Conservation (phyloP, 2,329 filamentous ascomycete genomes). For the Alternaria conjuncta region DNA sequence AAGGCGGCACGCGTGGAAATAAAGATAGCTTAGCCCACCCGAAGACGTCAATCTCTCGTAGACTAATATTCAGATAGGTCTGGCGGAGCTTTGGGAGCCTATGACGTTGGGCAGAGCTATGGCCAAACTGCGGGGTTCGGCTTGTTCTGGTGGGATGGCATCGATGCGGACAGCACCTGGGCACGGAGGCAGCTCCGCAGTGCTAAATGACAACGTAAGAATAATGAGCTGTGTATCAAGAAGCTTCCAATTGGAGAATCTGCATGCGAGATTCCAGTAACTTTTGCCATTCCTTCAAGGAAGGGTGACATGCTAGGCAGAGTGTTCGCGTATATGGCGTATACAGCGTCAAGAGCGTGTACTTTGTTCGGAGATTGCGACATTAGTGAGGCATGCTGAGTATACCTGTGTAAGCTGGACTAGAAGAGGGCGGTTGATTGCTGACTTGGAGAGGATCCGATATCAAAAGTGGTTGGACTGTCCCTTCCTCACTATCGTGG, state of each 20-base stretch:
- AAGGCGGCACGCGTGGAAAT: constrained; percentile 5
- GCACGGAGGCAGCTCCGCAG: neutral
- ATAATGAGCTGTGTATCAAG: neutral
- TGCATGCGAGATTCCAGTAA: neutral
- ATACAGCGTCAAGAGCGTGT: constrained; percentile 29
- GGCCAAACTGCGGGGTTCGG: constrained; percentile 17
- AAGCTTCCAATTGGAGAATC: neutral
- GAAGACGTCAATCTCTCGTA: constrained; percentile 8
- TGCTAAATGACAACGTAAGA: neutral
- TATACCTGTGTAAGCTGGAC: neutral
- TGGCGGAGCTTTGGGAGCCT: constrained; percentile 2
- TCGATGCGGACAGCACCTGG: neutral
- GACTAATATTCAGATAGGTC: neutral
- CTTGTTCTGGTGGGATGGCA: constrained; percentile 1
- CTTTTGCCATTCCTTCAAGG: neutral
- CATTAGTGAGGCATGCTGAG: neutral
- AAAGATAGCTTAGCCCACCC: constrained; percentile 2
- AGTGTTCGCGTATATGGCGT: constrained; percentile 19
- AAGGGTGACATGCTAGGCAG: neutral
- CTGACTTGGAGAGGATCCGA: neutral
- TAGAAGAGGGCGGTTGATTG: neutral
- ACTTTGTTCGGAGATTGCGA: neutral
- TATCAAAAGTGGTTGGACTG: neutral
- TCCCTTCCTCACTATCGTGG: neutral
- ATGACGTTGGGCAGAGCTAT: constrained; percentile 18